A percentile compares a stretch with the other conserved stretches of the same genome.
These are phyloP conservation scores for Hygrophorus pudorinus DNA, from an alignment of 768 basidiomycete species.

Conservation along the genomic window DNA sequence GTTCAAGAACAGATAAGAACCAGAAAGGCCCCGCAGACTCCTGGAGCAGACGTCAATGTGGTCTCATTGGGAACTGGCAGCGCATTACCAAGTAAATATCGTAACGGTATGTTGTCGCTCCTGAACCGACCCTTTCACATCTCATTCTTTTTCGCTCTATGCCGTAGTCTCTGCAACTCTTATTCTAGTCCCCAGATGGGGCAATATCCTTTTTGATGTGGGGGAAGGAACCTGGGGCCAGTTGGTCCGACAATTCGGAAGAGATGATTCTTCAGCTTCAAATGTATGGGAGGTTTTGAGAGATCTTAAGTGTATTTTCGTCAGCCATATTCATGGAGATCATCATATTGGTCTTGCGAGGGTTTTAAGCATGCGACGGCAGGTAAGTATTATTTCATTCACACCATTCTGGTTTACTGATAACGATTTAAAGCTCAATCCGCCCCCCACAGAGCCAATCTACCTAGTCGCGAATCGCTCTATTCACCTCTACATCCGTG, in stretches of 20 bases:
- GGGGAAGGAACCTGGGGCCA: conserved; percentile 96
- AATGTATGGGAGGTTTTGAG: conserved; percentile 52
- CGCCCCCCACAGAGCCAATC: conserved; percentile 51
- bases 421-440: conserved; percentile 43
- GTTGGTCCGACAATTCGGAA: conserved; percentile 66
- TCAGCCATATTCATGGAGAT: conserved; percentile 89
- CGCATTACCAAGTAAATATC: conserved; percentile 73
- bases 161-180: conserved; percentile 72
- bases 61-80: conserved; percentile 86
- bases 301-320: conserved; percentile 70
- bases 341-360: conserved; percentile 81
- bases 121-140: background rate
- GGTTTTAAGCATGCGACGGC: conserved; percentile 59
- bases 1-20: conserved; percentile 5
- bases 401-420: background rate
- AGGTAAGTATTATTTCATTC: conserved; percentile 31
- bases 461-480: conserved; percentile 56
- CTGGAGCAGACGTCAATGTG: conserved; percentile 44
- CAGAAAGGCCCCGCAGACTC: background rate
- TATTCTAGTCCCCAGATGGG: conserved; percentile 60
- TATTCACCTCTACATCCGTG: conserved; percentile 59
- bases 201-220: conserved; percentile 74
- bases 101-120: conserved; percentile 54
- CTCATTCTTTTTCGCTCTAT: too few species aligned
- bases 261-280: conserved; percentile 20